Evolutionary conservation across 2,329 filamentous ascomycete genomes (phyloP).

Genomic region (Trichothecium sympodiale): DNA sequence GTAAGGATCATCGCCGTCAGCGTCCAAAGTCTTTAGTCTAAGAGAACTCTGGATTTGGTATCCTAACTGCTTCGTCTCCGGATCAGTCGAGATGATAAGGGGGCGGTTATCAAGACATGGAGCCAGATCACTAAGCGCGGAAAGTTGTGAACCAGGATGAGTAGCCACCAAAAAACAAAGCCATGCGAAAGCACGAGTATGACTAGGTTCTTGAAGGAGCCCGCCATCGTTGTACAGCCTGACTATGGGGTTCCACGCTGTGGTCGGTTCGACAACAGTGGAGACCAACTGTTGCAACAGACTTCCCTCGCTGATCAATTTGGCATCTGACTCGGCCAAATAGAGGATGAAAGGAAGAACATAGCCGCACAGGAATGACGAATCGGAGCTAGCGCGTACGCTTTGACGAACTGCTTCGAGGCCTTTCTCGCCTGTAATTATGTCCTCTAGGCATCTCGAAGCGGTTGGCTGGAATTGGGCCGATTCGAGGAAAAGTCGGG

Average conservation of each 20-base stretch:
- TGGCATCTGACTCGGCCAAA: constrained; percentile 30
- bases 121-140: constrained; percentile 9
- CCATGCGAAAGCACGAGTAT: constrained; percentile 32
- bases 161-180: constrained; percentile 36
- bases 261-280: constrained; percentile 37
- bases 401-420: constrained; percentile 12
- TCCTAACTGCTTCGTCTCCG: constrained; percentile 13
- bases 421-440: too few relatives aligned
- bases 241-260: constrained; percentile 40
- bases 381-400: constrained; percentile 13
- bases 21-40: background rate
- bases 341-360: constrained; percentile 25
- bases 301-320: constrained; percentile 36
- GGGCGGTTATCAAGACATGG: constrained; percentile 12
- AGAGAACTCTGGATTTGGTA: constrained; percentile 29
- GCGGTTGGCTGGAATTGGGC: too few relatives aligned
- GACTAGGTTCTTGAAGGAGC: constrained; percentile 16
- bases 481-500: constrained; percentile 16
- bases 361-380: constrained; percentile 17
- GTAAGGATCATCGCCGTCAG: constrained; percentile 1
- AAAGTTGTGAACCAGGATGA: constrained; percentile 14
- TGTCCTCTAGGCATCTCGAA: too few relatives aligned
- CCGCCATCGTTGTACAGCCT: constrained; percentile 13
- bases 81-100: constrained; percentile 13
- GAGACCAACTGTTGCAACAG: constrained; percentile 35